Conservation (phyloP, 345 rosid genomes). For the Fremontodendron californicum region DNA sequence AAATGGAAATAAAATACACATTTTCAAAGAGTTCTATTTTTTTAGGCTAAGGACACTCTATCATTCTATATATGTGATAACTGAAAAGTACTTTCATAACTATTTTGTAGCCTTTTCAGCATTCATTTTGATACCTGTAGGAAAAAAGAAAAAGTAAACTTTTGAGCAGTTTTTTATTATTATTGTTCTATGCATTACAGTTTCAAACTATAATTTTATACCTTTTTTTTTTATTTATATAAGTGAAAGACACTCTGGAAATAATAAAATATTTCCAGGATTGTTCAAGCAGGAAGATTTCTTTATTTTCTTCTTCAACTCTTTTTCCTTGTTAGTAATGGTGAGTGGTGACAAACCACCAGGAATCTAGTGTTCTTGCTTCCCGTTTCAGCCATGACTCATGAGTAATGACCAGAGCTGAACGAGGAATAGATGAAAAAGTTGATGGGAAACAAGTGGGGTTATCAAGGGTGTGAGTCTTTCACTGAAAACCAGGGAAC, state of each 20-base stretch:
- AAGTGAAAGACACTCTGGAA: slow-evolving; percentile 33
- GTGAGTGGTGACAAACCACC: slow-evolving; percentile 37
- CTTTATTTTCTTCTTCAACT: slow-evolving; percentile 8
- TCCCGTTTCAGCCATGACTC: slow-evolving; percentile 24
- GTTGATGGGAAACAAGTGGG: slow-evolving; percentile 32
- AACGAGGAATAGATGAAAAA: slow-evolving; percentile 13
- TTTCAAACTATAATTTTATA: not conserved
- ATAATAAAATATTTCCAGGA: slow-evolving; percentile 10
- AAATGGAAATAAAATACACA: not conserved
- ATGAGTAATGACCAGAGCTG: slow-evolving; percentile 24
- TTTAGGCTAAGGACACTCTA: too few species aligned
- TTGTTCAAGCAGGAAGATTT: slow-evolving; percentile 11
- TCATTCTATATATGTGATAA: not conserved
- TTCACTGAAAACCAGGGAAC: slow-evolving; percentile 46
- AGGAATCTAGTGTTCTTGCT: slow-evolving; percentile 50
- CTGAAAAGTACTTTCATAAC: slow-evolving; percentile 7
- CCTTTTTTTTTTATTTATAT: too few species aligned
- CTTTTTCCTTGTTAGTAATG: slow-evolving; percentile 20
- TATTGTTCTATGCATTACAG: not conserved
- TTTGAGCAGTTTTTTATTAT: not conserved
- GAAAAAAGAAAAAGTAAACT: not conserved
- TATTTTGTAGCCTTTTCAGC: not conserved
- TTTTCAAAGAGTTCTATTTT: too few species aligned
- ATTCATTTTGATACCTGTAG: not conserved
- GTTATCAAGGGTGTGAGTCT: slow-evolving; percentile 25